Base-by-base conservation (phyloP, 73 alveolate species). In the Paramecium sonneborni region DNA sequence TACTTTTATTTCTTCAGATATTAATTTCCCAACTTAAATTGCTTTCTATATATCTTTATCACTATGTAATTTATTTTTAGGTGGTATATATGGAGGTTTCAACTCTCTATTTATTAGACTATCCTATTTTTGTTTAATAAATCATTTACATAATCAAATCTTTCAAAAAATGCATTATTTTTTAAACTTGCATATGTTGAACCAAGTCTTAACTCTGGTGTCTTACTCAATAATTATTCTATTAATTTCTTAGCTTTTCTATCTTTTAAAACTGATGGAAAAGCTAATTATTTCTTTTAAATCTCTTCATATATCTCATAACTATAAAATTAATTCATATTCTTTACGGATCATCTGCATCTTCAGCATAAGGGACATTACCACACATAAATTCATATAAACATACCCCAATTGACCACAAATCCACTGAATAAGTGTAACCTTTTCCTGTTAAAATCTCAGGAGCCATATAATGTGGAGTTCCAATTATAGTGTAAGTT, bases 351-450 rank as follows among this genome's bases (percentile, higher is more conserved):
- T 92, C 95, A n/a, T 85, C 88, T 21, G 85, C 93, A 39, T 58
- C 91, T 85, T 92, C 95, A 28, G 92, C 95, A 92, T 56, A 92
- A 41, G 90, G 93, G n/a, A 67, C 85, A 23, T 68, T 92, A 3
- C 96, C 96, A 43, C 92, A 93, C 79, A 67, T 46, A 76, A 93
- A 91, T 32, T 93, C 96, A 92, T 26, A 93, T n/a, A 93, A 69
- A 85, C 86, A 57, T 8, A 92, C 44, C 1, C 96, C 96, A 18
- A 93, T 38, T 15, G 93, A 58, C 95, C 96, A 93, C 44, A 56
- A 92, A 84, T 93, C 96, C 21, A 85, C 93, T n/a, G 94, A 48
- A 55, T 72, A 43, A 4, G 92, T 79, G 67, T 93, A 93, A 1
- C 96, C 96, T 69, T 93, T 76, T 23, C 96, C 94, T 23, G 67